These are phyloP conservation scores for Gliomastix tumulicola DNA, from an alignment of 2,329 filamentous ascomycete genomes.

Conservation along the genomic window DNA sequence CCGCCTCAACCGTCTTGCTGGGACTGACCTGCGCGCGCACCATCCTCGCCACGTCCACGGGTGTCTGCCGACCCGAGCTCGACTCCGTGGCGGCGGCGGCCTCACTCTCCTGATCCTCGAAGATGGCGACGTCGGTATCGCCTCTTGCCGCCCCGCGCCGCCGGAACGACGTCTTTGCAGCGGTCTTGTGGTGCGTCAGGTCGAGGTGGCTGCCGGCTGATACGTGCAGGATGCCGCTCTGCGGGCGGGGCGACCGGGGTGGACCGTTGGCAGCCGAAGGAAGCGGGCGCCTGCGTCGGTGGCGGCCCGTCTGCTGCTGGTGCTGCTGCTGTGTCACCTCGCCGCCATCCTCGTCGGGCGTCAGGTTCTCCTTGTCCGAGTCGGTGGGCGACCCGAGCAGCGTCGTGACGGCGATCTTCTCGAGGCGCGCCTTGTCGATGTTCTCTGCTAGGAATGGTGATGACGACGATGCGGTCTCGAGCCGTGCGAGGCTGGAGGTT, in stretches of 20 bases:
- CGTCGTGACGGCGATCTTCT: conserved; percentile 27
- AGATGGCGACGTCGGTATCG: conserved; percentile 34
- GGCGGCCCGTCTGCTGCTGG: conserved; percentile 17
- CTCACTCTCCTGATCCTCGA: conserved; percentile 62
- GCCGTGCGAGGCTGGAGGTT: conserved; percentile 53
- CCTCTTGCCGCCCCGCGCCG: background rate
- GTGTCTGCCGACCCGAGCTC: too few relatives aligned
- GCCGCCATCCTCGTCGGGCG: conserved; percentile 42
- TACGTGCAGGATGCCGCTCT: background rate
- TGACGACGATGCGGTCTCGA: conserved; percentile 36
- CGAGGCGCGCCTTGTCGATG: conserved; percentile 9
- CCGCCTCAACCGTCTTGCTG: conserved; percentile 73
- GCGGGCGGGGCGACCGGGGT: conserved; percentile 15
- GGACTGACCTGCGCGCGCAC: conserved; percentile 62
- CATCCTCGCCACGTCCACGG: conserved; percentile 55
- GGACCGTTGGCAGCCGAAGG: conserved; percentile 23
- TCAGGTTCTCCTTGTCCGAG: conserved; percentile 95
- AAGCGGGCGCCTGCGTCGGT: conserved; percentile 21
- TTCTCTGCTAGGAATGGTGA: too few relatives aligned
- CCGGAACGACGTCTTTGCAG: too few relatives aligned
- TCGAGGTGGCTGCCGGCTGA: background rate
- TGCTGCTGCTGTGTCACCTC: too few relatives aligned
- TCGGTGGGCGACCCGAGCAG: conserved; percentile 45
- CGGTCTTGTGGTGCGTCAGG: background rate
- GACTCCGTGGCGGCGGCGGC: conserved; percentile 62